Evolutionary conservation across 306 rosid species (phyloP), one percentile per base, ranked within the genome.

Genomic region (Pueraria montana): DNA sequence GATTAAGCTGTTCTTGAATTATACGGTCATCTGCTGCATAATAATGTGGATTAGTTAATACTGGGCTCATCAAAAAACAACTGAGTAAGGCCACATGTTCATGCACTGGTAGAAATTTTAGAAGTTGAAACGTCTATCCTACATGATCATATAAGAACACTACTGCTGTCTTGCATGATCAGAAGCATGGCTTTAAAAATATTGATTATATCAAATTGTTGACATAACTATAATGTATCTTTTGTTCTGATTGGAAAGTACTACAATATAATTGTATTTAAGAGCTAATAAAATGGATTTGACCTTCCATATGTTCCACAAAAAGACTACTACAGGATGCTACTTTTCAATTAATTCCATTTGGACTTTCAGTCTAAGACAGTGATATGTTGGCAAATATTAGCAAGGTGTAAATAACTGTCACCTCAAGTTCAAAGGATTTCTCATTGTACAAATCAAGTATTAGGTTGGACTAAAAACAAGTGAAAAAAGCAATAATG

Each of bases 351-450:
- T 53, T 75, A 40, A 56, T 21, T 69, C 71, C 61, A 82, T 62
- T 74, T 17, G 61, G 43, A 38, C 83, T 76, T 61, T 30, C 76
- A 63, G 80, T 75, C 70, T 67, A 56, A 63, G 55, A 78, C 62
- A 77, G 72, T 52, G 38, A 72, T 72, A 62, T 45, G 66, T 18
- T 53, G 62, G 79, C 59, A 81, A 68, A 56, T 17, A 64, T 63
- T 26, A 83, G 69, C 68, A 72, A 83, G 38, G 61, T 38, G 82
- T 68, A 85, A 53, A 85, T 64, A 62, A 85, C 26, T 45, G 74
- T 92, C 82, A 96, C 99, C 99, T 96, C 99, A 46, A 93, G 98
- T 79, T 96, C 99, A 67, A 96, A 96, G 72, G 99, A 91, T 87
- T 90, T 96, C 91, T 96, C 97, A 70, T 89, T 80, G 84, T 65